Conservation (phyloP, 192 early-diverging fungal genomes). For the Coemansia sp. region DNA sequence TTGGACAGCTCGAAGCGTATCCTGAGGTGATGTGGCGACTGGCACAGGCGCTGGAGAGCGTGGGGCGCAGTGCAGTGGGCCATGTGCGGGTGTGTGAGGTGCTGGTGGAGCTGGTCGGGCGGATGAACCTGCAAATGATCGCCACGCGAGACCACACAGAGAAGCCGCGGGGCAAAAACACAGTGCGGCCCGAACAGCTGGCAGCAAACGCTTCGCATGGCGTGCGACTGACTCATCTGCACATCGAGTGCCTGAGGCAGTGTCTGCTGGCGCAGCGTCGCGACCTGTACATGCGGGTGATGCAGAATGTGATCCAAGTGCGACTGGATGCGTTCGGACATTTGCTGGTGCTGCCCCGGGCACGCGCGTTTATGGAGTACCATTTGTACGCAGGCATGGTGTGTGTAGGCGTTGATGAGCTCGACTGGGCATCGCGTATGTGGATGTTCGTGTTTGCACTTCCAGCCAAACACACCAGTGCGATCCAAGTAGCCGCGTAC, state of each 20-base stretch:
- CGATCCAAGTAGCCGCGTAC: constrained; percentile 36
- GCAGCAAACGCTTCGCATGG: constrained; percentile 10
- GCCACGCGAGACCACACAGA: constrained; percentile 2
- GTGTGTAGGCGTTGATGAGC: constrained; percentile 16
- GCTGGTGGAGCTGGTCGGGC: constrained; percentile 20
- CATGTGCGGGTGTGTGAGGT: constrained; percentile 10
- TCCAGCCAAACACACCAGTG: constrained; percentile 30
- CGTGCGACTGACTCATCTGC: constrained; percentile 38
- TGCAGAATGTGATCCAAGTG: constrained; percentile 6
- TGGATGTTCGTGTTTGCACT: constrained; percentile 46
- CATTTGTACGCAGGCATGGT: constrained; percentile 48
- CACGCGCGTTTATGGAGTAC: constrained; percentile 35
- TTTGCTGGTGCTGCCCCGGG: constrained; percentile 7
- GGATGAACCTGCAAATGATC: constrained; percentile 27
- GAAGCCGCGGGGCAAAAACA: neutral
- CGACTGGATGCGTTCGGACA: constrained; percentile 28
- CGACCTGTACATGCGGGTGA: constrained; percentile 20
- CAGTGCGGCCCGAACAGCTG: neutral
- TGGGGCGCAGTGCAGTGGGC: neutral
- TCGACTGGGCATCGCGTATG: constrained; percentile 22
- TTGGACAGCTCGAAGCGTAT: constrained; percentile 18
- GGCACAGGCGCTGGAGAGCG: constrained; percentile 2
- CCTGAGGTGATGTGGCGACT: constrained; percentile 31
- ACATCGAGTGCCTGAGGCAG: constrained; percentile 40
- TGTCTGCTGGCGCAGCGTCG: constrained; percentile 33